Percentiles rank a stretch among this genome's conserved stretches.
Evolutionary conservation across 331 rosid genomes (phyloP).

Genomic region (Acacia concinna): DNA sequence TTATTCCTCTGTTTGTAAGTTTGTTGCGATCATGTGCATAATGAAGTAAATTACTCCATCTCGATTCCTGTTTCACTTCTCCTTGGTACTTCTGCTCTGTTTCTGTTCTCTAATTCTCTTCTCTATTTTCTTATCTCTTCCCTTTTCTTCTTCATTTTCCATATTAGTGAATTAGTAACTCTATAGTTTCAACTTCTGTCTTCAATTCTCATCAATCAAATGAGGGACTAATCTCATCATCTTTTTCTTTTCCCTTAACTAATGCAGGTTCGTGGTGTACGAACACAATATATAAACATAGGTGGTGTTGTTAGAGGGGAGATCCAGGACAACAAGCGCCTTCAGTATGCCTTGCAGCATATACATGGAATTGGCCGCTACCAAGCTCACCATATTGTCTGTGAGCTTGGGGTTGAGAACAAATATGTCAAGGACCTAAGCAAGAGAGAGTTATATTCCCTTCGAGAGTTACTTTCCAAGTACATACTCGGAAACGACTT

Average conservation of each 20-base stretch:
- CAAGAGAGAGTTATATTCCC: conserved; percentile 58
- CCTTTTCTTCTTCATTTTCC: too few relatives aligned
- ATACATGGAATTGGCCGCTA: conserved; percentile 68
- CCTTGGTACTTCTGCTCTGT: too few relatives aligned
- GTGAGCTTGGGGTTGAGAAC: conserved; percentile 67
- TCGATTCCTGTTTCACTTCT: too few relatives aligned
- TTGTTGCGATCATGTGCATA: too few relatives aligned
- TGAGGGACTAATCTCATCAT: not conserved
- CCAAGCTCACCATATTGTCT: conserved; percentile 64
- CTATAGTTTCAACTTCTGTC: not conserved
- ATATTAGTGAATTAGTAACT: not conserved
- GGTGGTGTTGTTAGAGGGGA: conserved; percentile 74
- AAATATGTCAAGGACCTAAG: conserved; percentile 73
- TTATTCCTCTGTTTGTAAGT: too few relatives aligned
- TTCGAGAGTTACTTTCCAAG: conserved; percentile 69
- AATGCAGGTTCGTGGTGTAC: conserved; percentile 49
- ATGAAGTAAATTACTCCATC: too few relatives aligned
- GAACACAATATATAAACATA: conserved; percentile 46
- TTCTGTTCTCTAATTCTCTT: too few relatives aligned
- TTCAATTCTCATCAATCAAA: not conserved
- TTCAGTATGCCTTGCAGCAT: conserved; percentile 60
- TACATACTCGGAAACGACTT: conserved; percentile 70
- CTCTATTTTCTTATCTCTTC: too few relatives aligned
- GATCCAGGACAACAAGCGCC: conserved; percentile 70
- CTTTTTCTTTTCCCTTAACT: not conserved